Conservation (phyloP, 2,329 filamentous ascomycete species). For the Chrysoporthe austroafricana region DNA sequence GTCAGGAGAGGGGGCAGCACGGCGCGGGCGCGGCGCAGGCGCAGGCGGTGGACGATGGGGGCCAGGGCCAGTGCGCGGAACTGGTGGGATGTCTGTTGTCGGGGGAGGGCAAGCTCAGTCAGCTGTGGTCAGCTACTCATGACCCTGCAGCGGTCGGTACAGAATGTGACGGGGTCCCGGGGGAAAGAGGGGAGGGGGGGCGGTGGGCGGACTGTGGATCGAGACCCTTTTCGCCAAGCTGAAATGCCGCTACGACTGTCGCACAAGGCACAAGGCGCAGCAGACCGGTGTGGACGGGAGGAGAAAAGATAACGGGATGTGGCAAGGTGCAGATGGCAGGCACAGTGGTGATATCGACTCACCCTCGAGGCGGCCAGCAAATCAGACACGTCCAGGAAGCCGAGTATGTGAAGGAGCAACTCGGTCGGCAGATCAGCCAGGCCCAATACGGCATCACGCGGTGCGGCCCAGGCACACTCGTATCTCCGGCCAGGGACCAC, state of each 20-base stretch:
- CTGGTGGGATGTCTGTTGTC: conserved; percentile 60
- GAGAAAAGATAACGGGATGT: neutral
- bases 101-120: neutral
- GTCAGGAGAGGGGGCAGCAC: conserved; percentile 60
- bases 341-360: conserved; percentile 38
- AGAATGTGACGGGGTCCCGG: neutral
- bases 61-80: conserved; percentile 65
- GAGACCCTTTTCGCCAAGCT: neutral
- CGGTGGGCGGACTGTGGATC: neutral
- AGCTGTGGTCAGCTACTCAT: neutral
- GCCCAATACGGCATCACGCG: conserved; percentile 9
- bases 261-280: neutral
- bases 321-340: neutral
- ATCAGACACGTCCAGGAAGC: conserved; percentile 61
- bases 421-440: conserved; percentile 58
- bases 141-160: neutral
- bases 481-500: neutral
- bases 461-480: neutral
- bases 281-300: neutral
- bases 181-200: neutral
- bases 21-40: conserved; percentile 60
- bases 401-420: conserved; percentile 58
- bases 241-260: neutral
- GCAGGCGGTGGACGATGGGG: conserved; percentile 67
- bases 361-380: conserved; percentile 60